Evolutionary conservation across 371 early-diverging fungal genomes (phyloP).

Genomic region (Parasitella parasitica): DNA sequence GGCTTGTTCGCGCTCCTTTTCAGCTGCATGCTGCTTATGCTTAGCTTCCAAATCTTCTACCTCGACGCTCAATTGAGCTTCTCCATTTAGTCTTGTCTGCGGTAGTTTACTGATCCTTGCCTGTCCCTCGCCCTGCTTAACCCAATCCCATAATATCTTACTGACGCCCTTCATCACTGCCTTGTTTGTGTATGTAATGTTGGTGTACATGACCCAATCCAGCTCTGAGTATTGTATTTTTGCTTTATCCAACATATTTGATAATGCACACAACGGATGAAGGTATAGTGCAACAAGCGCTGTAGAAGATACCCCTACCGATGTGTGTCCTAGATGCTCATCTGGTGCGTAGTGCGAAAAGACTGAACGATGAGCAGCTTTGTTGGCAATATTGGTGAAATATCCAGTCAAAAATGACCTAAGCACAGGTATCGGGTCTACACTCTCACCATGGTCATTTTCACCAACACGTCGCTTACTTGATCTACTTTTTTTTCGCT

Average conservation of each 20-base stretch:
- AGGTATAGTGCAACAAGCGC: slow-evolving; percentile 66
- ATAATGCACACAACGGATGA: slow-evolving; percentile 63
- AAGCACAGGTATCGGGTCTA: slow-evolving; percentile 60
- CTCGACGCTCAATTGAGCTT: slow-evolving; percentile 33
- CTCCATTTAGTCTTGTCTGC: slow-evolving; percentile 39
- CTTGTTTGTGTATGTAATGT: slow-evolving; percentile 64
- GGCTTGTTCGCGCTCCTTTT: not conserved
- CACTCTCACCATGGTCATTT: slow-evolving; percentile 16
- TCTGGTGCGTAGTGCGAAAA: slow-evolving; percentile 77
- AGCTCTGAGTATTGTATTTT: slow-evolving; percentile 44
- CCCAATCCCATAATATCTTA: slow-evolving; percentile 59
- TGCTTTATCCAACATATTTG: slow-evolving; percentile 47
- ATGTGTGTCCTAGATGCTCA: slow-evolving; percentile 25
- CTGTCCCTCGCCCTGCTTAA: slow-evolving; percentile 39
- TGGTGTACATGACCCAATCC: slow-evolving; percentile 83
- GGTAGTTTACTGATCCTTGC: slow-evolving; percentile 37
- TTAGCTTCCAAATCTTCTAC: slow-evolving; percentile 24
- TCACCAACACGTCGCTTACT: slow-evolving; percentile 21
- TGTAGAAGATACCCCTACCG: slow-evolving; percentile 18
- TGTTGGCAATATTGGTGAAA: slow-evolving; percentile 76
- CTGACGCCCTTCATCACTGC: slow-evolving; percentile 70
- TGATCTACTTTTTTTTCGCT: slow-evolving; percentile 17
- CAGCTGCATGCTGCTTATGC: slow-evolving; percentile 19
- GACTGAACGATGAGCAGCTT: slow-evolving; percentile 59
- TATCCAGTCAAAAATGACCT: slow-evolving; percentile 73